Percentiles rank a stretch among this genome's conserved stretches.
Conservation (phyloP, 768 basidiomycete species). For the Tricholoma terreum region DNA sequence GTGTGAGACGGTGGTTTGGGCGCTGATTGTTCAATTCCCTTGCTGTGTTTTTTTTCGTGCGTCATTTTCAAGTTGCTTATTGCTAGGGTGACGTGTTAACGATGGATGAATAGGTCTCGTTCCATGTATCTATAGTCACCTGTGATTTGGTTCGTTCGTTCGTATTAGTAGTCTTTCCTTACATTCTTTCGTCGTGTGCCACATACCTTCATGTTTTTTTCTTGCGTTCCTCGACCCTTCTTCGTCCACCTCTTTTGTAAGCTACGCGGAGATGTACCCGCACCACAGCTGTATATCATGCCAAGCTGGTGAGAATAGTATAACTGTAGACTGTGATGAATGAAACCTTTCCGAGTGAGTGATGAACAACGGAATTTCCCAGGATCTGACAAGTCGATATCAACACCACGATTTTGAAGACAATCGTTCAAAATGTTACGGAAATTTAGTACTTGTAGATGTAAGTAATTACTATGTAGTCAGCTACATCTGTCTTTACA, state of each 20-base stretch:
- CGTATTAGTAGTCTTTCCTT: neutral
- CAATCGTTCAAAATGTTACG: no score
- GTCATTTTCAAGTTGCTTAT: neutral
- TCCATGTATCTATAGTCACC: neutral
- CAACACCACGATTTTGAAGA: no score
- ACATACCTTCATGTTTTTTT: neutral
- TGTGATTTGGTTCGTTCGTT: conserved; percentile 3
- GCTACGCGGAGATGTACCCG: neutral
- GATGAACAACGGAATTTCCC: no score
- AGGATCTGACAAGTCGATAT: no score
- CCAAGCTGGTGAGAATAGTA: no score
- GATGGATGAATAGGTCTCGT: neutral
- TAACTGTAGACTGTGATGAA: no score
- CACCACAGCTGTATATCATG: no score
- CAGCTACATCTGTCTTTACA: no score
- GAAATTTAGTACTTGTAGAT: no score
- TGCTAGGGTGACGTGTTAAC: neutral
- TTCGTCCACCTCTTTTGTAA: neutral
- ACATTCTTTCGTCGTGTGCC: neutral
- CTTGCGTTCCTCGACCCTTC: neutral
- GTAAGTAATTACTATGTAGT: no score
- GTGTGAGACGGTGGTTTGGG: conserved; percentile 9
- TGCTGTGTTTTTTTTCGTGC: conserved; percentile 2
- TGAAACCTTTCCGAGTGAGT: no score
- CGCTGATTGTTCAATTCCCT: neutral